Evolutionary conservation across 202 grass and related monocot species (phyloP), one percentile per base, ranked within the genome.

Genomic region (Panicum hallii): DNA sequence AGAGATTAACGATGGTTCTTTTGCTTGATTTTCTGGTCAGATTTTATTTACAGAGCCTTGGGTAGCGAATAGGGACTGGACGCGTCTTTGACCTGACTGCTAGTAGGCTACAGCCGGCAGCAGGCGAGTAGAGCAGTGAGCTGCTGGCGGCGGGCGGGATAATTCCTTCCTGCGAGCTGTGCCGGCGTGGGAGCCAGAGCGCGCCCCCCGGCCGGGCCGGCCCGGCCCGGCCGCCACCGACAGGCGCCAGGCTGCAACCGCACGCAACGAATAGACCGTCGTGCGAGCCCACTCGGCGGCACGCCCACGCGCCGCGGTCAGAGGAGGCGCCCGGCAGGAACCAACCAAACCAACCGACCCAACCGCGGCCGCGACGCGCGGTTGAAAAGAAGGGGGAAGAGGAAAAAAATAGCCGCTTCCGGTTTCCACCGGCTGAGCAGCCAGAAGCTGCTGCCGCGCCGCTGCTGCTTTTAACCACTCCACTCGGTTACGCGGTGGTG

Each of bases 211-310:
- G 26, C 26, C 26, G 26, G 26, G 26, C 26, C 44, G 44, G 32
- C 4, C 26, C 44, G 44, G 32, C 4, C 45, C 45, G 44, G 44
- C 44, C 13, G 47, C 26, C 88, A 86, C 83, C 88, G 84, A 86
- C 88, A 79, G 84, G 41, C 62, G 20, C 83, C 74, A 83, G 67
- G 38, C 52, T 34, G 30, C 88, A 86, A 66, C 72, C 49, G 83
- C 88, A 83, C 79, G 88, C 74, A 90, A 90, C 79, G 88, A 87
- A 83, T 48, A n/a, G 44, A 67, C 42, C 88, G 84, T 83, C 88
- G 88, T 87, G 88, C 88, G 84, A 44, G 67, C 67, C 60, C 67
- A 63, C 79, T 74, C 64, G 83, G 14, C 15, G 54, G 77, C 87
- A 80, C 81, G 81, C 56, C 63, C 63, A 22, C 23, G 15, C 50